Conservation (phyloP, 1,139 yeast genomes). For the Protomyces arabidopsidicola region DNA sequence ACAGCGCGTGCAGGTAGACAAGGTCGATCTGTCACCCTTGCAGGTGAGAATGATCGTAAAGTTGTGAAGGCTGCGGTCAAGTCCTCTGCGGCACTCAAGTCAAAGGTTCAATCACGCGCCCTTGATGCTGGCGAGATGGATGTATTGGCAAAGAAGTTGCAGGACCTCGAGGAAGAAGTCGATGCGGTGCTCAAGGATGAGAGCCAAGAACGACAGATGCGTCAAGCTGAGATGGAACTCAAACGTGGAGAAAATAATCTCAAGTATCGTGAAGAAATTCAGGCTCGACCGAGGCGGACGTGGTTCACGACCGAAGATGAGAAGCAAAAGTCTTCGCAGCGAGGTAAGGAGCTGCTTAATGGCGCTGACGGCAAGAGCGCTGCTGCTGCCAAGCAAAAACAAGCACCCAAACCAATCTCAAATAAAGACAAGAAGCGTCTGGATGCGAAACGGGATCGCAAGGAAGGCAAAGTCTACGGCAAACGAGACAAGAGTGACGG, state of each 20-base stretch:
- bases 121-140: conserved; percentile 85
- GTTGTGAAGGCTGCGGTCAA: conserved; percentile 86
- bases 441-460: conserved; percentile 13
- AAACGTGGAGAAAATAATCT: conserved; percentile 78
- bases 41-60: conserved; percentile 86
- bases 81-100: conserved; percentile 48
- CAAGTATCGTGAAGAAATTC: conserved; percentile 74
- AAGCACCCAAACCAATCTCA: conserved; percentile 13
- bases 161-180: conserved; percentile 54
- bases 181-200: conserved; percentile 84
- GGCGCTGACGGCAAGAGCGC: neutral
- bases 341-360: conserved; percentile 13
- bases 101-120: conserved; percentile 66
- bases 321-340: conserved; percentile 44
- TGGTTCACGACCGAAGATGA: conserved; percentile 87
- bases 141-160: conserved; percentile 56
- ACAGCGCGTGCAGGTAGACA: conserved; percentile 99
- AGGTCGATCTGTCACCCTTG: conserved; percentile 87
- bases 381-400: neutral
- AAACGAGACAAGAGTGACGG: neutral
- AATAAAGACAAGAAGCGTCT: conserved; percentile 26
- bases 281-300: conserved; percentile 87
- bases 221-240: conserved; percentile 77
- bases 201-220: conserved; percentile 68
- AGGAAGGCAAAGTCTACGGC: conserved; percentile 1